phyloP scores from a whole-genome alignment of 306 rosid genomes.

The Fragaria ananassa region DNA sequence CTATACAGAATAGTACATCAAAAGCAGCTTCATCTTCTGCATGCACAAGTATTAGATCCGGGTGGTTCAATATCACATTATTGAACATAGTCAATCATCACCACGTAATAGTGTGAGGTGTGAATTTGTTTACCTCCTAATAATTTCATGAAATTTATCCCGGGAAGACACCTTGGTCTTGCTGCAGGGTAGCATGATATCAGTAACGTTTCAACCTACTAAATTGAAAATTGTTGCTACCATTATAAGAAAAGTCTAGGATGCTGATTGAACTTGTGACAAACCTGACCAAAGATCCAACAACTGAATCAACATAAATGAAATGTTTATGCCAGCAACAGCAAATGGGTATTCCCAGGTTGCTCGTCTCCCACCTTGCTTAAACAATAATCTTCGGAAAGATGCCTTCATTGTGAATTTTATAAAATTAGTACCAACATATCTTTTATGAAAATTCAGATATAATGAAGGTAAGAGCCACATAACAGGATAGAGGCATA shows the following conservation, averaged over 20 bases:
- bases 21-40: slow-evolving; percentile 90
- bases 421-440: slow-evolving; percentile 58
- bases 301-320: slow-evolving; percentile 89
- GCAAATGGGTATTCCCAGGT: slow-evolving; percentile 99
- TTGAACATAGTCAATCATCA: slow-evolving; percentile 5
- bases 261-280: slow-evolving; percentile 13
- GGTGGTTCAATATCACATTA: background rate
- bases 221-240: background rate
- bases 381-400: slow-evolving; percentile 77
- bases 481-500: slow-evolving; percentile 38
- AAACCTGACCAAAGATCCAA: slow-evolving; percentile 76
- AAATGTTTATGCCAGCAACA: slow-evolving; percentile 87
- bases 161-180: slow-evolving; percentile 82
- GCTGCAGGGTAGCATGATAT: slow-evolving; percentile 32
- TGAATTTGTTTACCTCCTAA: slow-evolving; percentile 61
- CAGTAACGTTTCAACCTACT: background rate
- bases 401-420: slow-evolving; percentile 88
- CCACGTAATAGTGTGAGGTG: slow-evolving; percentile 6
- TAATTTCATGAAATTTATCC: slow-evolving; percentile 67
- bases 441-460: slow-evolving; percentile 19
- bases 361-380: slow-evolving; percentile 79
- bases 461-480: slow-evolving; percentile 26
- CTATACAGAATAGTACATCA: slow-evolving; percentile 72
- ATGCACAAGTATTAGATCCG: slow-evolving; percentile 1
- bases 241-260: background rate